A percentile compares a stretch with the other conserved stretches of the same genome.
phyloP scores from a whole-genome alignment of 306 rosid genomes.

The Ormosia semicastrata region DNA sequence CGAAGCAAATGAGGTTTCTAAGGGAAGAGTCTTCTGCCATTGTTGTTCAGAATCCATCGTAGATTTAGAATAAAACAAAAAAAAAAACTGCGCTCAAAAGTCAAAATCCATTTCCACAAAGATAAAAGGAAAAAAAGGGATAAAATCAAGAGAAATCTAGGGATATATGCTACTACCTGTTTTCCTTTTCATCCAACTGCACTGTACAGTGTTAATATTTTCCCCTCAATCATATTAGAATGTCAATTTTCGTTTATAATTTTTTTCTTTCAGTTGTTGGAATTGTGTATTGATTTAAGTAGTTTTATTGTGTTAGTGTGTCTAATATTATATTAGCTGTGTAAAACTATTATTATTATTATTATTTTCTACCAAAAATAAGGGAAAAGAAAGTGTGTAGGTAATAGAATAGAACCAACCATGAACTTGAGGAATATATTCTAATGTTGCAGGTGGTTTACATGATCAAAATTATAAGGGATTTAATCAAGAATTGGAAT shows the following conservation, averaged over 20 bases:
- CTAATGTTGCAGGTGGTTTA: neutral
- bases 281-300: too few species aligned
- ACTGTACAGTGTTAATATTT: slow-evolving; percentile 24
- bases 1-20: slow-evolving; percentile 71
- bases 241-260: neutral
- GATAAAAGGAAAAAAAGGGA: neutral
- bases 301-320: neutral
- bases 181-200: neutral
- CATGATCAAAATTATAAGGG: neutral
- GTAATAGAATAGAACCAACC: neutral
- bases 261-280: too few species aligned
- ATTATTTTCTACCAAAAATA: neutral
- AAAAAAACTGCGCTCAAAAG: neutral
- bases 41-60: slow-evolving; percentile 41
- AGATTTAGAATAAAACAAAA: neutral
- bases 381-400: neutral
- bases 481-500: slow-evolving; percentile 20
- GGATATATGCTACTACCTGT: slow-evolving; percentile 10
- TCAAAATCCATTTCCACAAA: neutral
- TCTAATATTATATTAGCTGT: neutral
- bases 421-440: slow-evolving; percentile 21
- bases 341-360: neutral
- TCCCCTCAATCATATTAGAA: neutral
- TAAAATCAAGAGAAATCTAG: neutral
- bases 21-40: slow-evolving; percentile 58